Base-by-base conservation (phyloP, 768 basidiomycete species). In the Phaffia tasmanica region DNA sequence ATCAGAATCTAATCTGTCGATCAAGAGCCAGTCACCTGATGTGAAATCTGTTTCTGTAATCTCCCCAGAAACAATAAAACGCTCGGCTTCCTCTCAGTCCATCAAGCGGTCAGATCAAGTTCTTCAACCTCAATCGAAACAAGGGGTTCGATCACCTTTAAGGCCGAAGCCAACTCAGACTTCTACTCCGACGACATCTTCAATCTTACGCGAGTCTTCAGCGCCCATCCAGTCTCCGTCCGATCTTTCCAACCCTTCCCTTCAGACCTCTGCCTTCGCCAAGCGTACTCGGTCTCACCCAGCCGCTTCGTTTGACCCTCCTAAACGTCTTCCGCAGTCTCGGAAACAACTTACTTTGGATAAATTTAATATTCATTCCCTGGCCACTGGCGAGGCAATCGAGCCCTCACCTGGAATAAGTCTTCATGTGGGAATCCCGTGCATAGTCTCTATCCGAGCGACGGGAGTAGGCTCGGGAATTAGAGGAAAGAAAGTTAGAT, bases 371-470 rank as follows among this genome's bases (percentile, higher is more conserved):
- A 35, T 62, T 21, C 67, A 63, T 48, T 30, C 62, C 5, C 16
- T 66, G 1, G 49, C 51, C 6, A 30, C 49, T 21, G 64, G 35
- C 15, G 51, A 61, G 15, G 53, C 62, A 9, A 60, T 58, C 32
- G 29, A 61, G 6, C 57, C 57, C 30, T 58, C 57, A 6, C 71
- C 71, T 0, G 89, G 89, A 0, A 84, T 85, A 2, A 87, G 84
- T 15, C 82, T 93, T 47, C 86, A 88, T 47, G 84, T 91, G 30
- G 89, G 89, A 11, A 92, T 92, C 46, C 88, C 90, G 0, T 92
- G 90, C 77, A 89, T 92, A 74, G 86, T 92, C 70, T 83, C 87
- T 2, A 86, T 71, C 21, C 48, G 29, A 1, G 50, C 47, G 18
- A 49, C 47, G 9, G 18, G 56, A 8, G 18, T 18, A 6, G 25